phyloP scores from a whole-genome alignment of 2,329 filamentous ascomycete species.

The Bipolaris gigantea region DNA sequence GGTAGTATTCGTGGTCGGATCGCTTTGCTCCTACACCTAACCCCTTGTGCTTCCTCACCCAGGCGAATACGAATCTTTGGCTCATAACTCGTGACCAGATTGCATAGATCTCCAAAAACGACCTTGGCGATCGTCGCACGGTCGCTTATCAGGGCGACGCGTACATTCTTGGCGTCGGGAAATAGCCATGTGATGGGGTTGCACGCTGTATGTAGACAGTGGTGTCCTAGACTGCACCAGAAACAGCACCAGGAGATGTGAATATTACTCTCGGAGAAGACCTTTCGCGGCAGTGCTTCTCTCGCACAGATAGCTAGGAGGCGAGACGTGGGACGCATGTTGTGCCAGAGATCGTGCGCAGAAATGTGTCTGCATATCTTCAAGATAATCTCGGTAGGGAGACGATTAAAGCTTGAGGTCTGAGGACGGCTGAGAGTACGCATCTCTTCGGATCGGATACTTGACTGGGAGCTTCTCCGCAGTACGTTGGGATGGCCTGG shows the following conservation, averaged over 20 bases:
- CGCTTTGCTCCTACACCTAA: not conserved
- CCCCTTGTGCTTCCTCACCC: not conserved
- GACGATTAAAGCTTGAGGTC: not conserved
- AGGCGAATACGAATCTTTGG: constrained; percentile 5
- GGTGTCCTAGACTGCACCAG: constrained; percentile 10
- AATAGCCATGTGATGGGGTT: constrained; percentile 2
- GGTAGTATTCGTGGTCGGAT: not conserved
- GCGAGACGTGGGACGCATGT: constrained; percentile 4
- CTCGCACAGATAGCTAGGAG: constrained; percentile 6
- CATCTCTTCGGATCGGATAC: not conserved
- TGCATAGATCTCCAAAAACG: constrained; percentile 2
- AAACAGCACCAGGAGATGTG: constrained; percentile 12
- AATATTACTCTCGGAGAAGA: constrained; percentile 1
- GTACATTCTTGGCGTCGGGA: not conserved
- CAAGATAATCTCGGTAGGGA: constrained; percentile 9
- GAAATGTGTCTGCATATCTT: constrained; percentile 5
- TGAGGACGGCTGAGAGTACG: not conserved
- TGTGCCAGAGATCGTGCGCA: constrained; percentile 5
- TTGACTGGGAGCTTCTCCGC: not conserved
- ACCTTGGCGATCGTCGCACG: not conserved
- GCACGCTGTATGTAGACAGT: not conserved
- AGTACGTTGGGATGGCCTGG: not conserved
- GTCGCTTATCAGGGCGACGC: constrained; percentile 1
- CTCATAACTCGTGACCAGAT: constrained; percentile 1
- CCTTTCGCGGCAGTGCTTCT: constrained; percentile 5